A percentile compares a stretch with the other conserved stretches of the same genome.
Conservation (phyloP, 1,284 basidiomycete genomes). For the Ustilago curta region DNA sequence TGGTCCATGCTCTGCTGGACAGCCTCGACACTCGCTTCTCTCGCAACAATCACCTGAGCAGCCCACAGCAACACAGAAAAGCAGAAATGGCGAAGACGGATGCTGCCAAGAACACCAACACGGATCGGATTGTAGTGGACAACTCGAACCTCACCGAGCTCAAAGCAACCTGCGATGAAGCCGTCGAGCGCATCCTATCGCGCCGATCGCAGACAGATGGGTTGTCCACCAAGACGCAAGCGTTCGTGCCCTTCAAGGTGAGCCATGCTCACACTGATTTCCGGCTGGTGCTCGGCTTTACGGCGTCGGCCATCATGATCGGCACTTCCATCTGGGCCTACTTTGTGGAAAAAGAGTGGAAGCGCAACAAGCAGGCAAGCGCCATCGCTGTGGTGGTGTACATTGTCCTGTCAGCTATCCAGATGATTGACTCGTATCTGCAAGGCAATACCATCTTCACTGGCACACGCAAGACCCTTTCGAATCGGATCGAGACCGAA, state of each 20-base stretch:
- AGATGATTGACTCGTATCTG: constrained; percentile 50
- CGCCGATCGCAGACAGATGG: constrained; percentile 33
- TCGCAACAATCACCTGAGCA: constrained; percentile 1
- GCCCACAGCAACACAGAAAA: background rate
- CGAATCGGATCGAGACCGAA: constrained; percentile 57
- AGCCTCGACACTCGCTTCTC: background rate
- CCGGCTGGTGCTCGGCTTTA: constrained; percentile 55
- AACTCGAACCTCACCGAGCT: constrained; percentile 60
- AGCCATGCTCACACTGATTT: constrained; percentile 62
- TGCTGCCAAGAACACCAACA: background rate
- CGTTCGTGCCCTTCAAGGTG: constrained; percentile 58
- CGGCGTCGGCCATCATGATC: constrained; percentile 62
- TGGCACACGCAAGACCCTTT: constrained; percentile 56
- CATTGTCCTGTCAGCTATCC: constrained; percentile 40
- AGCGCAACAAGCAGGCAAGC: constrained; percentile 55
- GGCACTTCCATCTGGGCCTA: constrained; percentile 60
- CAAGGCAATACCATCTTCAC: constrained; percentile 60
- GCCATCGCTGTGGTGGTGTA: constrained; percentile 57
- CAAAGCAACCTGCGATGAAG: constrained; percentile 64
- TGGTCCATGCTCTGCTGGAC: background rate
- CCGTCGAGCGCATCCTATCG: constrained; percentile 55
- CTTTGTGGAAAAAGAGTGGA: constrained; percentile 65
- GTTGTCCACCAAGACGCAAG: constrained; percentile 13
- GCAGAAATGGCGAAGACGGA: constrained; percentile 18
- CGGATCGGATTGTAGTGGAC: constrained; percentile 59